phyloP scores from a whole-genome alignment of 139 green algal genomes.

The Prasinococcaceae sp. region DNA sequence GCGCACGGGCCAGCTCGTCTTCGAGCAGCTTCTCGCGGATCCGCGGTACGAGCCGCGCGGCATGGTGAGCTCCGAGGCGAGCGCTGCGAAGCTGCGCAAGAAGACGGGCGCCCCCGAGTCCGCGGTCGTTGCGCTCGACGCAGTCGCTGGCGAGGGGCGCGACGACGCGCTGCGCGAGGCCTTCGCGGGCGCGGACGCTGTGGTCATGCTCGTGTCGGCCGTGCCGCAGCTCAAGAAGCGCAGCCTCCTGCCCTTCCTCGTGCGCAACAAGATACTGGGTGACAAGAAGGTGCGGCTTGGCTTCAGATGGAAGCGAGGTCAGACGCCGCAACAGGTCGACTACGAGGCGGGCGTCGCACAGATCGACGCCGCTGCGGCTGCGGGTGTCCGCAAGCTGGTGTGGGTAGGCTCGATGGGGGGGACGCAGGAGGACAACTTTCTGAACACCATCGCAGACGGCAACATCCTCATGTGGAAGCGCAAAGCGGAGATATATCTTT shows the following conservation, averaged over 20 bases:
- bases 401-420: conserved; percentile 18
- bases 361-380: conserved; percentile 19
- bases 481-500: conserved; percentile 11
- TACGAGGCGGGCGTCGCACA: conserved; percentile 11
- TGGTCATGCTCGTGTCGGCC: conserved; percentile 8
- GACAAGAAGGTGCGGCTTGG: conserved; percentile 3
- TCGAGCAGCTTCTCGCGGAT: conserved; percentile 10
- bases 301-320: conserved; percentile 7
- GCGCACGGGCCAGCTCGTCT: conserved; percentile 8
- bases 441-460: conserved; percentile 17
- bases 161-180: too few relatives aligned
- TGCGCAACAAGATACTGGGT: conserved; percentile 12
- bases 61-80: conserved; percentile 7
- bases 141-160: too few relatives aligned
- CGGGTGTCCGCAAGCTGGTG: conserved; percentile 15
- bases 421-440: conserved; percentile 17
- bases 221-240: conserved; percentile 11
- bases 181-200: background rate
- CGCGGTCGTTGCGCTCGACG: conserved; percentile 6
- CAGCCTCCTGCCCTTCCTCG: background rate
- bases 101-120: background rate
- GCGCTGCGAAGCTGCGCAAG: too few relatives aligned
- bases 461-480: conserved; percentile 24
- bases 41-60: background rate
- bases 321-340: conserved; percentile 18